Base-by-base conservation (phyloP, 2,329 filamentous ascomycete genomes). In the Fonsecaea monophora region DNA sequence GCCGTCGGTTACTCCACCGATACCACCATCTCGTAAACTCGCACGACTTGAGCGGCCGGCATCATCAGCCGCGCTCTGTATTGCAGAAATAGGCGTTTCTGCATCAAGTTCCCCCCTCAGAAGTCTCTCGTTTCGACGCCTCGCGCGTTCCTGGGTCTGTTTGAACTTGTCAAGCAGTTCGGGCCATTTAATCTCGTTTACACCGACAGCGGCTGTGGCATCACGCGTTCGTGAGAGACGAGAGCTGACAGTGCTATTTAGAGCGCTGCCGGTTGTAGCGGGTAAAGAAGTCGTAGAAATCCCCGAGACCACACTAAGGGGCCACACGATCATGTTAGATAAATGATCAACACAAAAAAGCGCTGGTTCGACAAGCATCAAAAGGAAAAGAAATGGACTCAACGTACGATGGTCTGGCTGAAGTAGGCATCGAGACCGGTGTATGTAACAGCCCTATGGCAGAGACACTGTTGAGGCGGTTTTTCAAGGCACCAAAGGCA, bases 101-200 rank as follows among this genome's bases (percentile, higher is more conserved):
- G 60, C 70, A 35, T 64, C 64, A 18, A 67, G 68, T 8, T 54
- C 60, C 18, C 72, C 71, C 10, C 72, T 61, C 18, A 73, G 57
- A 4, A 70, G 62, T 13, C 67, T 61, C 62, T 72, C 68, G 55
- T 71, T 71, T 8, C 72, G 64, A 10, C 72, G 65, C 62, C 93
- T 86, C 5, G 94, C 91, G 67, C 88, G 89, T 72, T 99, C 95
- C 75, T 99, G 95, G 1, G 96, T 94, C 60, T 85, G 87, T 72
- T 92, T 91, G 80, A 99, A 99, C 76, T 97, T 97, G 71, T 99
- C 95, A 4, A 99, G 85, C 40, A 99, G 84, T 73, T 99, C 95
- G 2, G 86, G 87, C 95, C 95, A 99, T 63, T 91, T 90, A 73
- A 99, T 96, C 62, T 87, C 88, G 63, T 53, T 68, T 8, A 62